Evolutionary conservation across 2,329 filamentous ascomycete species (phyloP).

Genomic region (Gaeumannomyces sp.): DNA sequence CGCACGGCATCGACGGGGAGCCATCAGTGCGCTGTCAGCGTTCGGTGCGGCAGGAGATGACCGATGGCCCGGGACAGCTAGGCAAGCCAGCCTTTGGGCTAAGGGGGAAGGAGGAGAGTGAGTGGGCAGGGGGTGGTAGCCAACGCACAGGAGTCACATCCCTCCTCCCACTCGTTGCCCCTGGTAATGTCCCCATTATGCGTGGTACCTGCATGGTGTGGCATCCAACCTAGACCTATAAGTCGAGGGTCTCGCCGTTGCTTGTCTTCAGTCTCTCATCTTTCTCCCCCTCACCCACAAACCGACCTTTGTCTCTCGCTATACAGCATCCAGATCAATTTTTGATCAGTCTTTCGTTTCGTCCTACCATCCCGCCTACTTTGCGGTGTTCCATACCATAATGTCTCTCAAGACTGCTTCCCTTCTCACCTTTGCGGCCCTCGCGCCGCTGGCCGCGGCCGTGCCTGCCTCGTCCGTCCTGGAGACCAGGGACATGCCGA

Average conservation of each 20-base stretch:
- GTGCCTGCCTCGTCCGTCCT: neutral
- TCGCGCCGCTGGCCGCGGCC: neutral
- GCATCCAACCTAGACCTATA: too few relatives aligned
- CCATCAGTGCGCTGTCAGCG: too few relatives aligned
- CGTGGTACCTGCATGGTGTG: too few relatives aligned
- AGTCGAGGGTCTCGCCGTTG: neutral
- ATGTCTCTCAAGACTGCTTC: neutral
- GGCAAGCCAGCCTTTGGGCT: too few relatives aligned
- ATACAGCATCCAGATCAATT: neutral
- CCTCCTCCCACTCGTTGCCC: too few relatives aligned
- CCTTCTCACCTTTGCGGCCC: neutral
- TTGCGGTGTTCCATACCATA: neutral
- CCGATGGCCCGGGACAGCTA: too few relatives aligned
- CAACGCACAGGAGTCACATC: too few relatives aligned
- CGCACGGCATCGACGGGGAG: too few relatives aligned
- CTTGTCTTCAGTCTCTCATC: neutral
- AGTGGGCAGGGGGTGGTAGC: too few relatives aligned
- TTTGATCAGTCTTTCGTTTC: constrained; percentile 1
- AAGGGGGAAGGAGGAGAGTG: too few relatives aligned
- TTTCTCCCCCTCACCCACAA: neutral
- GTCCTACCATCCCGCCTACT: neutral
- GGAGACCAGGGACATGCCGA: constrained; percentile 28
- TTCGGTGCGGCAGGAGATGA: too few relatives aligned
- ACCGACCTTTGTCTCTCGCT: neutral
- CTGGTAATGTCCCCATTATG: too few relatives aligned